A percentile compares a stretch with the other conserved stretches of the same genome.
Conservation (phyloP, 2,329 filamentous ascomycete species). For the Tolypocladium ovalisporum region DNA sequence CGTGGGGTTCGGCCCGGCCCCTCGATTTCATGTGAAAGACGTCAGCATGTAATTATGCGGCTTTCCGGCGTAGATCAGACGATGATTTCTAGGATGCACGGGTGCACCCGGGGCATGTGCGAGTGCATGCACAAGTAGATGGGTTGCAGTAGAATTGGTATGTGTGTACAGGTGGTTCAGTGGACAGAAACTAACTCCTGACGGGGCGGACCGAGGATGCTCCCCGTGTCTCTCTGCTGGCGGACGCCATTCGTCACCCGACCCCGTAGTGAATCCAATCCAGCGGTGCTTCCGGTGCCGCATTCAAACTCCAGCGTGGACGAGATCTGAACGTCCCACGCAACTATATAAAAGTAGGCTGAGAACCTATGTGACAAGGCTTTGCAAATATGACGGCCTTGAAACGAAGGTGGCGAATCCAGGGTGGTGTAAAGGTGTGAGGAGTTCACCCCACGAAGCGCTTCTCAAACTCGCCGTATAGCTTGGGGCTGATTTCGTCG, state of each 20-base stretch:
- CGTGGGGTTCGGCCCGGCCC: not conserved
- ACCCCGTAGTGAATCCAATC: not conserved
- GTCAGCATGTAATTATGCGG: not conserved
- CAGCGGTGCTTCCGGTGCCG: not conserved
- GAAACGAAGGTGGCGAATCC: not conserved
- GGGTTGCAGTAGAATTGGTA: not conserved
- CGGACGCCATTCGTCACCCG: not conserved
- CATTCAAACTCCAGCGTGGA: not conserved
- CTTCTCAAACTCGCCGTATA: constrained; percentile 71
- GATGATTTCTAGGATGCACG: not conserved
- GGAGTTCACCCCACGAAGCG: constrained; percentile 42
- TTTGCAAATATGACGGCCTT: not conserved
- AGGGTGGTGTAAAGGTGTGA: not conserved
- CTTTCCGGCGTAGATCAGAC: not conserved
- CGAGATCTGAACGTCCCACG: not conserved
- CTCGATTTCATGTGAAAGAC: not conserved
- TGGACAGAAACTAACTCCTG: not conserved
- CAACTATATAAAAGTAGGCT: not conserved
- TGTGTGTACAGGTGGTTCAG: not conserved
- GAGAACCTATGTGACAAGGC: not conserved
- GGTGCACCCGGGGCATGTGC: not conserved
- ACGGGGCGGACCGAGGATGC: not conserved
- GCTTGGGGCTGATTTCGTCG: constrained; percentile 88
- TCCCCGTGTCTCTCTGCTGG: not conserved
- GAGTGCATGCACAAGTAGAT: not conserved